Base-by-base conservation (phyloP, 352 stramenopile genomes). In the Globisporangium abappressorium region DNA sequence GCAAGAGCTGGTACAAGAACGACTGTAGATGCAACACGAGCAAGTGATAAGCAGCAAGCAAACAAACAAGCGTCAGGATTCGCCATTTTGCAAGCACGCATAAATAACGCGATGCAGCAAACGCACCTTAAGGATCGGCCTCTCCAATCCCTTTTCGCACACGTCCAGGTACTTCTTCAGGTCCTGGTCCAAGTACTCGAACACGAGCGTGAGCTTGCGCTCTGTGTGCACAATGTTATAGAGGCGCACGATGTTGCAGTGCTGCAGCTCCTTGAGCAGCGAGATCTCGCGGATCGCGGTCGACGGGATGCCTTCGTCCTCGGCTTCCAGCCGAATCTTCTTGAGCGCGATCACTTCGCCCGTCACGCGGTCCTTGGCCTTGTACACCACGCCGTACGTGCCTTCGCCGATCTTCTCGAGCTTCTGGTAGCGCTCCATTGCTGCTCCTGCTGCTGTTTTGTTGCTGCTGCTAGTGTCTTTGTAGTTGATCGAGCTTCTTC, bases 201-300 rank as follows among this genome's bases (percentile, higher is more conserved):
- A 99, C 20, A 99, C 98, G 18, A 99, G 88, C 60, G 98, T 99
- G 56, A 99, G 87, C 79, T 99, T 98, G 43, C 93, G 84, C 77
- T 99, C 97, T 51, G 97, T 99, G 85, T 99, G 98, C 65, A 99
- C 97, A 15, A 99, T 98, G 81, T 99, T 98, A 85, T 99, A 99
- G 41, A 99, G 85, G 55, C 86, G 87, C 56, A 99, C 93, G 71
- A 99, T 99, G 79, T 99, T 99, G 70, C 94, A 87, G 78, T 99
- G 98, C 71, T 98, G 90, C 30, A 99, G 83, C 70, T 98, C 93
- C 65, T 99, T 94, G 24, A 99, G 85, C 55, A 99, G 86, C 71
- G 95, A 98, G 73, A 99, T 99, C 83, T 99, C 98, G 67, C 98
- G 92, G 67, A 99, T 97, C 36, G 98, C 97, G 30, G 97, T 99